Conservation (phyloP, 2,329 filamentous ascomycete species). For the Claviceps paspali region DNA sequence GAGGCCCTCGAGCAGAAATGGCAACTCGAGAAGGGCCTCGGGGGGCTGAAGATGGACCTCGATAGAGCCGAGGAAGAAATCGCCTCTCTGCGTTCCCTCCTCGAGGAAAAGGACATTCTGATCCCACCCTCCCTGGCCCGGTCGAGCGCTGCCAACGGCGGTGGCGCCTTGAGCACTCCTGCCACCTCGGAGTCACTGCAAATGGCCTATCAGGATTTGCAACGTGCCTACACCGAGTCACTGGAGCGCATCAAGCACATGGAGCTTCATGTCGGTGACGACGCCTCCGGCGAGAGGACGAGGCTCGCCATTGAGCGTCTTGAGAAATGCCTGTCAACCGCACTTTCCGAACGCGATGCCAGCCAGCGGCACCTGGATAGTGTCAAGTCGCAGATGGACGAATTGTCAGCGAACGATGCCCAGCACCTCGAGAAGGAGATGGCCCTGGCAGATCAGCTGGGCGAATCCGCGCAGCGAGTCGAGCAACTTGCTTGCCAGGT, state of each 20-base stretch:
- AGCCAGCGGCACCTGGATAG: constrained; percentile 48
- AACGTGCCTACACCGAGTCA: constrained; percentile 52
- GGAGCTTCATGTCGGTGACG: constrained; percentile 30
- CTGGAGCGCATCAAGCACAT: constrained; percentile 51
- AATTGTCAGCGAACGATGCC: constrained; percentile 40
- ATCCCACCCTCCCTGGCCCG: constrained; percentile 46
- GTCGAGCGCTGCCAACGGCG: constrained; percentile 20
- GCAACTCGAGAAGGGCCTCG: constrained; percentile 82
- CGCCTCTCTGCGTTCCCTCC: constrained; percentile 58
- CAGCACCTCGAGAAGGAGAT: constrained; percentile 43
- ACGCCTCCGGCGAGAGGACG: constrained; percentile 38
- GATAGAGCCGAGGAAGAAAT: constrained; percentile 93
- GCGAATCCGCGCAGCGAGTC: constrained; percentile 58
- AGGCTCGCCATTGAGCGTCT: constrained; percentile 47
- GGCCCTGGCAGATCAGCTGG: constrained; percentile 53
- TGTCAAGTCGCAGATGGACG: constrained; percentile 46
- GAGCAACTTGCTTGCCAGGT: constrained; percentile 70
- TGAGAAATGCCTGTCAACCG: constrained; percentile 51
- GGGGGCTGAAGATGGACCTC: constrained; percentile 86
- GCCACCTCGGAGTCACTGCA: constrained; percentile 59
- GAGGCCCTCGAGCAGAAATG: constrained; percentile 93
- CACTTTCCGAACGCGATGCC: constrained; percentile 58
- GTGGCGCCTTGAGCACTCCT: constrained; percentile 18
- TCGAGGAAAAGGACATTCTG: constrained; percentile 70
- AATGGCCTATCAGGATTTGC: constrained; percentile 59